Percentiles rank a stretch among this genome's conserved stretches.
These are phyloP conservation scores for Trichosanthes truncata DNA, from an alignment of 306 rosid genomes.

Conservation along the genomic window DNA sequence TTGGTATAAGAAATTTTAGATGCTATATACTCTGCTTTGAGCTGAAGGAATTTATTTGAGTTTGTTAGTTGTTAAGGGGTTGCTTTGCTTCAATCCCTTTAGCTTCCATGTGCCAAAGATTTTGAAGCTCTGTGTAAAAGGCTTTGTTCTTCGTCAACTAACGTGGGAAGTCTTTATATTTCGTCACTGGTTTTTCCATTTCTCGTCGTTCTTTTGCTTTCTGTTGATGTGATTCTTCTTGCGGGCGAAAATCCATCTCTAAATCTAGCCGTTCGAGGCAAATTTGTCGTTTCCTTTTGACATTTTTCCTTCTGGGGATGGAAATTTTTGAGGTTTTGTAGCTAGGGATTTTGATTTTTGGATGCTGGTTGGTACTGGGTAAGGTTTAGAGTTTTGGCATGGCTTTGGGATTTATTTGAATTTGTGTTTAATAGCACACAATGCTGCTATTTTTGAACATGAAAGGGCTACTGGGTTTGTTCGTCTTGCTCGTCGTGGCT, in stretches of 20 bases:
- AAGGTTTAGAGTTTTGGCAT: slow-evolving; percentile 20
- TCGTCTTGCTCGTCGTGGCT: slow-evolving; percentile 26
- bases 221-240: neutral
- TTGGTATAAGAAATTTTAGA: neutral
- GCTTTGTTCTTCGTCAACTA: neutral
- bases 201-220: neutral
- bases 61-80: neutral
- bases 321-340: neutral
- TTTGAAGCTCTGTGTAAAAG: neutral
- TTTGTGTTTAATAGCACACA: slow-evolving; percentile 8
- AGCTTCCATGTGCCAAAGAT: neutral
- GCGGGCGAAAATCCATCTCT: neutral
- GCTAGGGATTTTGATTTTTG: slow-evolving; percentile 1
- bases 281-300: neutral
- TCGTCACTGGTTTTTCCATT: neutral
- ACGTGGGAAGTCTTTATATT: neutral
- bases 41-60: neutral
- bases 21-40: neutral
- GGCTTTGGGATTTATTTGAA: slow-evolving; percentile 25
- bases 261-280: neutral
- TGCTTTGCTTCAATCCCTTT: neutral
- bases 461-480: slow-evolving; percentile 23
- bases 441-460: slow-evolving; percentile 33
- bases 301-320: neutral
- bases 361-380: neutral